A percentile compares a stretch with the other conserved stretches of the same genome.
phyloP scores from a whole-genome alignment of 2,329 filamentous ascomycete species.

The Aspergillus quadricinctus region DNA sequence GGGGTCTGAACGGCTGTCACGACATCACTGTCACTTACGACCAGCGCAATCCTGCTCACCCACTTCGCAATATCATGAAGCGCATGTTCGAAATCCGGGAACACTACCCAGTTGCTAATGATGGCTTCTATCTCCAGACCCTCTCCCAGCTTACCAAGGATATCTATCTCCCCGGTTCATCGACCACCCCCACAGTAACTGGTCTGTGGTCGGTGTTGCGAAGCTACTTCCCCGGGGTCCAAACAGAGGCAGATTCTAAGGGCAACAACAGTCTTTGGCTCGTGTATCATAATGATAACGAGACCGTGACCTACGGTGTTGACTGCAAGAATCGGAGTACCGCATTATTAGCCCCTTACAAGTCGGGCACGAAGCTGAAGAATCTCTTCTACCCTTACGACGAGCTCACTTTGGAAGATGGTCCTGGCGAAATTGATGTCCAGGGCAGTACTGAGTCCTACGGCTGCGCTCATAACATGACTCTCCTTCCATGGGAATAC shows the following conservation, averaged over 20 bases:
- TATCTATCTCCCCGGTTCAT: conserved; percentile 49
- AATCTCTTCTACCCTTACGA: conserved; percentile 61
- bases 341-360: conserved; percentile 54
- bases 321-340: conserved; percentile 47
- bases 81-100: conserved; percentile 57
- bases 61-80: conserved; percentile 56
- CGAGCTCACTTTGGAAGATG: conserved; percentile 46
- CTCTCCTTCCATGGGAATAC: conserved; percentile 53
- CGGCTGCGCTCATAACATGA: conserved; percentile 52
- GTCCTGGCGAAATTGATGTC: conserved; percentile 44
- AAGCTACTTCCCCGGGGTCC: conserved; percentile 46
- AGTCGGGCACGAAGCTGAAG: conserved; percentile 51
- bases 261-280: conserved; percentile 45
- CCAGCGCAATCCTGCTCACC: conserved; percentile 58
- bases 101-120: conserved; percentile 54
- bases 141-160: conserved; percentile 53
- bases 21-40: conserved; percentile 55
- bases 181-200: conserved; percentile 49
- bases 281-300: conserved; percentile 42
- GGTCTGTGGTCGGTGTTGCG: conserved; percentile 59
- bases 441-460: conserved; percentile 45
- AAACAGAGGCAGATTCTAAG: conserved; percentile 44
- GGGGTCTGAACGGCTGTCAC: conserved; percentile 50
- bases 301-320: conserved; percentile 50
- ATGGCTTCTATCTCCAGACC: conserved; percentile 51